Conservation (phyloP, 371 early-diverging fungal species). For the Rhizopus sp. region DNA sequence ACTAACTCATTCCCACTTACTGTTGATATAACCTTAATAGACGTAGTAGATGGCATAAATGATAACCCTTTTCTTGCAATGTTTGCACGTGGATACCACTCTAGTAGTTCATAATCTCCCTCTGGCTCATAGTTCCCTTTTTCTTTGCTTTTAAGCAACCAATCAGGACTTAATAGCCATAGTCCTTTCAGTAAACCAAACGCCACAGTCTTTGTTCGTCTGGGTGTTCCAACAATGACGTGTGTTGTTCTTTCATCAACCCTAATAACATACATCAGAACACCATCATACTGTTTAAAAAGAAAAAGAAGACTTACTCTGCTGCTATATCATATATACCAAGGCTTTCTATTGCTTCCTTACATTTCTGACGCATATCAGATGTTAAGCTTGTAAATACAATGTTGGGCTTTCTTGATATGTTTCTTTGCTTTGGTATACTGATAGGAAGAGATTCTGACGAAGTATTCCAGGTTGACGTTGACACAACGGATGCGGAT, state of each 20-base stretch:
- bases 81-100: conserved; percentile 14
- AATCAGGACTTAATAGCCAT: conserved; percentile 21
- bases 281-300: neutral
- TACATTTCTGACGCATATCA: conserved; percentile 15
- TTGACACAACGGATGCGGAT: neutral
- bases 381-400: conserved; percentile 29
- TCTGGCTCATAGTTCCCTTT: conserved; percentile 6
- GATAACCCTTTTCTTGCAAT: neutral
- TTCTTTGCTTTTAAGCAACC: conserved; percentile 11
- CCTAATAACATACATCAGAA: conserved; percentile 7
- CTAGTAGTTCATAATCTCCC: conserved; percentile 9
- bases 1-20: conserved; percentile 2
- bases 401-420: conserved; percentile 16
- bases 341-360: conserved; percentile 17
- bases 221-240: conserved; percentile 17
- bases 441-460: neutral
- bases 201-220: conserved; percentile 18
- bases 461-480: neutral
- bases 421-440: neutral
- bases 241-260: conserved; percentile 25
- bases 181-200: conserved; percentile 16
- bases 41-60: conserved; percentile 9
- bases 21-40: conserved; percentile 9
- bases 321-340: conserved; percentile 21
- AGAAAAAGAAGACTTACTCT: conserved; percentile 21